These are phyloP conservation scores for Blumeriella jaapii DNA, from an alignment of 2,329 filamentous ascomycete species.

Conservation along the genomic window DNA sequence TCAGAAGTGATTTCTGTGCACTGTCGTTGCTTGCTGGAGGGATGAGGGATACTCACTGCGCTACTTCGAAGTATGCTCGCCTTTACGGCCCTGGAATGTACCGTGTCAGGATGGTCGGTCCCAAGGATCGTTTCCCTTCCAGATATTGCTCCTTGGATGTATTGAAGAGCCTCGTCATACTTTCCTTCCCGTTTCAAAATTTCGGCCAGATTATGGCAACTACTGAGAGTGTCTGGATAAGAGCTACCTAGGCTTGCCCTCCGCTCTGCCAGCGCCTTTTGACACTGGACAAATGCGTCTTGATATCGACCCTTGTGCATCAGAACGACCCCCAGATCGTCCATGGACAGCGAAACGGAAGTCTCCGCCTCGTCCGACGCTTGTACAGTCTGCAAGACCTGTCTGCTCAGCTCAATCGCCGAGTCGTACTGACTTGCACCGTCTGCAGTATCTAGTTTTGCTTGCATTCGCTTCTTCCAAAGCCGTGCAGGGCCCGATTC, in stretches of 20 bases:
- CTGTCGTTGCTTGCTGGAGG: not conserved
- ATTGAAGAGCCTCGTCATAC: constrained; percentile 15
- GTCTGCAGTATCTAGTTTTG: constrained; percentile 16
- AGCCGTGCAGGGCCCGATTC: constrained; percentile 9
- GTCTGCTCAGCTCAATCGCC: constrained; percentile 11
- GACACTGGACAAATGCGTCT: constrained; percentile 14
- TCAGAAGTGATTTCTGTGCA: not conserved
- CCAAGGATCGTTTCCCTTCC: constrained; percentile 16
- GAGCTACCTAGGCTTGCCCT: constrained; percentile 13
- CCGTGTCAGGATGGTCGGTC: constrained; percentile 18
- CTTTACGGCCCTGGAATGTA: constrained; percentile 17
- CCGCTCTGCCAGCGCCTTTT: constrained; percentile 16
- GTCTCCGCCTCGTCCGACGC: constrained; percentile 4
- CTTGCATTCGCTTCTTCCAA: constrained; percentile 21
- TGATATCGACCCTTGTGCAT: constrained; percentile 17
- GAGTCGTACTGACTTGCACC: constrained; percentile 17
- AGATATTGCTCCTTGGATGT: constrained; percentile 14
- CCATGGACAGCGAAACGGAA: constrained; percentile 9
- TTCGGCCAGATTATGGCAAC: constrained; percentile 16
- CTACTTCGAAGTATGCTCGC: constrained; percentile 15
- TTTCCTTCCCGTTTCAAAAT: constrained; percentile 16
- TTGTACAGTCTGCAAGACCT: constrained; percentile 10
- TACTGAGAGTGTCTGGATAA: constrained; percentile 17
- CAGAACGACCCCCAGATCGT: constrained; percentile 12
- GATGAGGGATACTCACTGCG: constrained; percentile 8